phyloP scores from a whole-genome alignment of 2,329 filamentous ascomycete species.

The Myotisia sp. region DNA sequence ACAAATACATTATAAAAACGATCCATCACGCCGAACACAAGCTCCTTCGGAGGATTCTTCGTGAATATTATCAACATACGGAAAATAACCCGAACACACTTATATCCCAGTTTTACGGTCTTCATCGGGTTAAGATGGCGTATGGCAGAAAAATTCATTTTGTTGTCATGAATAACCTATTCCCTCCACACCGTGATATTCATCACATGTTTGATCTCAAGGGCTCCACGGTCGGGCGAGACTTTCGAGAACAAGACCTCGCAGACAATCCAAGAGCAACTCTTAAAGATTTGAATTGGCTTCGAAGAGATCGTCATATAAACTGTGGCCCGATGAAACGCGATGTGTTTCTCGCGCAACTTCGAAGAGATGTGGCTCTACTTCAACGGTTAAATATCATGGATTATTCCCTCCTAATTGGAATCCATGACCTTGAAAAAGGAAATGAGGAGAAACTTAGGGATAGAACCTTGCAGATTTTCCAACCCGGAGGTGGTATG shows the following conservation, averaged over 20 bases:
- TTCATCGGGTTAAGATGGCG: slow-evolving; percentile 95
- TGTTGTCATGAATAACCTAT: slow-evolving; percentile 99
- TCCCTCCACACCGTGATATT: slow-evolving; percentile 92
- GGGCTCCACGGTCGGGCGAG: slow-evolving; percentile 84
- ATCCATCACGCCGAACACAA: slow-evolving; percentile 78
- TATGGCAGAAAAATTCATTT: slow-evolving; percentile 98
- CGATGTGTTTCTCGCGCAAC: slow-evolving; percentile 72
- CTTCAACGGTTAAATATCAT: slow-evolving; percentile 87
- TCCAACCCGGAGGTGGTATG: slow-evolving; percentile 68
- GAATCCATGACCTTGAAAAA: slow-evolving; percentile 77
- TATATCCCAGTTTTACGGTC: slow-evolving; percentile 91
- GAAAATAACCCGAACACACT: slow-evolving; percentile 89
- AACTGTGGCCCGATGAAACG: slow-evolving; percentile 86
- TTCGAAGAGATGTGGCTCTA: slow-evolving; percentile 72
- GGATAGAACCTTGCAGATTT: slow-evolving; percentile 81
- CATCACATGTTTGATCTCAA: slow-evolving; percentile 95
- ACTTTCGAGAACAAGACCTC: slow-evolving; percentile 77
- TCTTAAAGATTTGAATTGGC: slow-evolving; percentile 92
- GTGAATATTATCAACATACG: slow-evolving; percentile 89
- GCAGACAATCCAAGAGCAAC: slow-evolving; percentile 83
- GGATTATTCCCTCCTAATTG: slow-evolving; percentile 93
- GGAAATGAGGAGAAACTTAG: slow-evolving; percentile 92
- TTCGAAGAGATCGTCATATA: slow-evolving; percentile 68
- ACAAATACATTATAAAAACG: slow-evolving; percentile 99
- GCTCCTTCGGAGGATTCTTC: slow-evolving; percentile 38